These are phyloP conservation scores for Dryas octopetala DNA, from an alignment of 306 rosid species.

Conservation along the genomic window DNA sequence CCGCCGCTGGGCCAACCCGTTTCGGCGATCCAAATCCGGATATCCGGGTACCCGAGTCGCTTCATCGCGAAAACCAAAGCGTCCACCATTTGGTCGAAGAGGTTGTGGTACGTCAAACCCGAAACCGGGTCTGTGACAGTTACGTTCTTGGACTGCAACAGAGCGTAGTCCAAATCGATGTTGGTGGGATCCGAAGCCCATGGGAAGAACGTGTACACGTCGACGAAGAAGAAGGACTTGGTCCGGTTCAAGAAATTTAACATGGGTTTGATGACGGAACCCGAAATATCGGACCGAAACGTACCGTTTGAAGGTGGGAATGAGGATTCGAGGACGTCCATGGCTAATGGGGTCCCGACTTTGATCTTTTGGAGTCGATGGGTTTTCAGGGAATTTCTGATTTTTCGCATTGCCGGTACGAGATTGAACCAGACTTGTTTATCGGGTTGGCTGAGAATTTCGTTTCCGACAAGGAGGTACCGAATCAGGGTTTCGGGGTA, in stretches of 20 bases:
- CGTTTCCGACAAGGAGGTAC: constrained; percentile 80
- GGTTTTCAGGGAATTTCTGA: constrained; percentile 40
- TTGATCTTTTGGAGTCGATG: constrained; percentile 51
- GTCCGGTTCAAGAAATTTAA: constrained; percentile 55
- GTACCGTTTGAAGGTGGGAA: constrained; percentile 80
- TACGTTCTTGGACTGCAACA: constrained; percentile 43
- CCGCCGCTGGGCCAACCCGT: constrained; percentile 97
- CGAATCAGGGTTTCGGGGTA: constrained; percentile 59
- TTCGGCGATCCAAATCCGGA: constrained; percentile 71
- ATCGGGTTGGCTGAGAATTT: constrained; percentile 43
- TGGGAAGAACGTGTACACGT: constrained; percentile 68
- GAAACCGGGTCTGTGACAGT: constrained; percentile 59
- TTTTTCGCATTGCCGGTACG: constrained; percentile 64
- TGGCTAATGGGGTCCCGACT: constrained; percentile 69
- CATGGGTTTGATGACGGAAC: constrained; percentile 58
- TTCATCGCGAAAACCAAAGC: constrained; percentile 75
- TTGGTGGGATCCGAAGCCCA: constrained; percentile 56
- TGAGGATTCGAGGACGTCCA: constrained; percentile 65
- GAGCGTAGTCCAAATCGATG: constrained; percentile 54
- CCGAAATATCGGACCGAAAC: constrained; percentile 58
- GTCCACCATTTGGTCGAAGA: constrained; percentile 91
- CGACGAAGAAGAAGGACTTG: constrained; percentile 75
- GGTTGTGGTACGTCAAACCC: constrained; percentile 57
- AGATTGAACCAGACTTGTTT: constrained; percentile 47
- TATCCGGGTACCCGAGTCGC: constrained; percentile 57